Conservation (phyloP, 2,329 filamentous ascomycete species). For the Sporothrix dimorphospora region DNA sequence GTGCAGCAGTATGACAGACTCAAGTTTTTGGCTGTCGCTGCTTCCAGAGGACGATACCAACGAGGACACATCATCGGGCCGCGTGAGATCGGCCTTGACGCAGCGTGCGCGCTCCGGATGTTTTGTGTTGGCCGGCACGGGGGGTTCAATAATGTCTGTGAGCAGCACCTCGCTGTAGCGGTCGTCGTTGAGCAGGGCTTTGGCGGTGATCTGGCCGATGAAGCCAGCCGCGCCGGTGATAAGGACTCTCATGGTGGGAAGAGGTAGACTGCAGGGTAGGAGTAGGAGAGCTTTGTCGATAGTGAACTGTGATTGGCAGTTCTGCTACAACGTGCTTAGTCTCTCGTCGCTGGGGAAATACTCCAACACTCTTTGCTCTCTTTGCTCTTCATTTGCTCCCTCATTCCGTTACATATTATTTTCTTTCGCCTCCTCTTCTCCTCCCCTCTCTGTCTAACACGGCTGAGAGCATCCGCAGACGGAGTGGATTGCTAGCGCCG, state of each 20-base stretch:
- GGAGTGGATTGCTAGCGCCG: background rate
- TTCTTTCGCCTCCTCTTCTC: background rate
- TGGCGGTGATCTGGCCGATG: constrained; percentile 57
- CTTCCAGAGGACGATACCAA: background rate
- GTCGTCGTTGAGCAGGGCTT: constrained; percentile 51
- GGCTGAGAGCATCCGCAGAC: background rate
- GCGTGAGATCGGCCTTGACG: constrained; percentile 50
- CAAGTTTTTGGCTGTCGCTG: constrained; percentile 39
- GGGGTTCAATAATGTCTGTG: constrained; percentile 53
- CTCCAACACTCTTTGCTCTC: background rate
- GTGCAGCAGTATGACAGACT: constrained; percentile 55
- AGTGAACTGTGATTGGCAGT: background rate
- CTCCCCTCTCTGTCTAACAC: background rate
- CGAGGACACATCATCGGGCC: constrained; percentile 36
- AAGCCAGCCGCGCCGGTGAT: constrained; percentile 60
- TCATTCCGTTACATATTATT: constrained; percentile 3
- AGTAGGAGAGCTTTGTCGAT: background rate
- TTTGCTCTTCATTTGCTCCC: background rate
- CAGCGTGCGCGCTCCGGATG: constrained; percentile 49
- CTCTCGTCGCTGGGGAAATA: background rate
- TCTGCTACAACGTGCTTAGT: background rate
- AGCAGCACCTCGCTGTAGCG: constrained; percentile 47
- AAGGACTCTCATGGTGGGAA: constrained; percentile 41
- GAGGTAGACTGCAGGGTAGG: too few species aligned
- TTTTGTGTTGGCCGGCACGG: constrained; percentile 47